These are phyloP conservation scores for Xylaria sp. DNA, from an alignment of 2,329 filamentous ascomycete genomes.

Conservation along the genomic window DNA sequence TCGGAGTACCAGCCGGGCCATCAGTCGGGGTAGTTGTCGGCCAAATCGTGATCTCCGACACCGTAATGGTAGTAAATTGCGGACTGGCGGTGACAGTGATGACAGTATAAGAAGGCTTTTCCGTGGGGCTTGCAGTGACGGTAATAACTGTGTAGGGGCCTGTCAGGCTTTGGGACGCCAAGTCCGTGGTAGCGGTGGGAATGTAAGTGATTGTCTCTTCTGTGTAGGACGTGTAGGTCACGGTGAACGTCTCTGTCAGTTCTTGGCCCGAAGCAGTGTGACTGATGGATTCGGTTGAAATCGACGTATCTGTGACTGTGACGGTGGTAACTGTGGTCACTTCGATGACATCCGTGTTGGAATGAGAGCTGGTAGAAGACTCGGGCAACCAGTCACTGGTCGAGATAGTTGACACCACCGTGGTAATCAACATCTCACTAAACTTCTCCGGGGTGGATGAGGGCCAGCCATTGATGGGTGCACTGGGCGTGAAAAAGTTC, in stretches of 20 bases:
- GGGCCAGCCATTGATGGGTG: slow-evolving; percentile 15
- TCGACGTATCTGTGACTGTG: slow-evolving; percentile 17
- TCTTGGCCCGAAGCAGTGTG: slow-evolving; percentile 6
- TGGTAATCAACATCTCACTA: neutral
- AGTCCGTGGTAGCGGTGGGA: neutral
- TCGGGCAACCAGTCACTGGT: slow-evolving; percentile 8
- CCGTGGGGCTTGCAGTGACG: slow-evolving; percentile 8
- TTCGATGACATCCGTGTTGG: slow-evolving; percentile 4
- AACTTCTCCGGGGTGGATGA: neutral
- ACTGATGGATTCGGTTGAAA: slow-evolving; percentile 8
- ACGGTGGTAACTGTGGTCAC: slow-evolving; percentile 17
- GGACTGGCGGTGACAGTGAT: slow-evolving; percentile 16
- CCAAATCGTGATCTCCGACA: slow-evolving; percentile 19
- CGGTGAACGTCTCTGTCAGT: slow-evolving; percentile 15
- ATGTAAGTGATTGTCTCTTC: slow-evolving; percentile 12
- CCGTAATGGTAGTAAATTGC: slow-evolving; percentile 15
- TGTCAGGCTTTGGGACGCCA: neutral
- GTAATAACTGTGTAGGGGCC: slow-evolving; percentile 11
- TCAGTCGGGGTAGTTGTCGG: slow-evolving; percentile 5
- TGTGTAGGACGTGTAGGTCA: slow-evolving; percentile 16
- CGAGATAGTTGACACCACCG: neutral
- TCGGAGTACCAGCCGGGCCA: no score
- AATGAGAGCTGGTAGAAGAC: slow-evolving; percentile 6
- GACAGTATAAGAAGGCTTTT: slow-evolving; percentile 9
- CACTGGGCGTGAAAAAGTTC: slow-evolving; percentile 8